Percentiles rank a stretch among this genome's conserved stretches.
Conservation (phyloP, 2,329 filamentous ascomycete species). For the Ophiostoma sp. region DNA sequence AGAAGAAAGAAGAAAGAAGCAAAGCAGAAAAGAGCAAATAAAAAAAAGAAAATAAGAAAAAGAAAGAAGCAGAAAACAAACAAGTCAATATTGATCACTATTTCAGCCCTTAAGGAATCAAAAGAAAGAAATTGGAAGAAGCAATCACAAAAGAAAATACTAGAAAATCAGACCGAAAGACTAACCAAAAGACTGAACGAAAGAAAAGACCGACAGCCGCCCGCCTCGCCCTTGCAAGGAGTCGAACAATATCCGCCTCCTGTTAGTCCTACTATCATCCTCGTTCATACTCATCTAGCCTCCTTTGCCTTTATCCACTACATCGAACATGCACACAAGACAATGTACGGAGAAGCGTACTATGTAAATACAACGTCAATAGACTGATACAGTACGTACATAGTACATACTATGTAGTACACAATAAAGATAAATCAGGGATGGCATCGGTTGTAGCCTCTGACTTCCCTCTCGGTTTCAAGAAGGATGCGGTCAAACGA, state of each 20-base stretch:
- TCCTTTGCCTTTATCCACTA: background rate
- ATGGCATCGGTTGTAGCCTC: background rate
- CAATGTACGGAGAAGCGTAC: background rate
- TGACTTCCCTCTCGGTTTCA: background rate
- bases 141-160: background rate
- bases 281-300: background rate
- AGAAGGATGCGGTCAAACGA: slow-evolving; percentile 10
- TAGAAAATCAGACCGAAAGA: background rate
- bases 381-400: background rate
- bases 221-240: background rate
- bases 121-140: background rate
- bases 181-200: background rate
- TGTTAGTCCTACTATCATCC: background rate
- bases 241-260: background rate
- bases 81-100: background rate
- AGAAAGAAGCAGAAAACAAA: background rate
- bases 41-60: background rate
- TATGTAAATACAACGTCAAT: slow-evolving; percentile 4
- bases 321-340: slow-evolving; percentile 11
- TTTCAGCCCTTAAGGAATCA: background rate
- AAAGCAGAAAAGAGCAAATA: background rate
- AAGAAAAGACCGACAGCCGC: background rate
- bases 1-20: background rate
- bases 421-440: background rate
- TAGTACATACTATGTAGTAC: too few relatives aligned